Conservation (phyloP, 2,329 filamentous ascomycete genomes). For the Sporothrix brasiliensis region DNA sequence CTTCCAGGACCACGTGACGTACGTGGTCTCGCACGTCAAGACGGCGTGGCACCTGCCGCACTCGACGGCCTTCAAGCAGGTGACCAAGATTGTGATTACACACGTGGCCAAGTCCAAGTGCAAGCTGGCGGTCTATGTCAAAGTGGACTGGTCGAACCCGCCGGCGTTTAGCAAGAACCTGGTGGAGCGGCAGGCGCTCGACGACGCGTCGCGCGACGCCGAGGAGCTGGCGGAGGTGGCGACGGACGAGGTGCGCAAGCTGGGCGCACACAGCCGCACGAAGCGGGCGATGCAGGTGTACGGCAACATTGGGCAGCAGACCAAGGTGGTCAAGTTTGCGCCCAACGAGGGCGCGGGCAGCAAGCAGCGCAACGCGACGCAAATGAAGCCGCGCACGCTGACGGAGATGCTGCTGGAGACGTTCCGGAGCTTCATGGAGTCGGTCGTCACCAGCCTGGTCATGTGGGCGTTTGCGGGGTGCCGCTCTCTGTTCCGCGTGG, state of each 20-base stretch:
- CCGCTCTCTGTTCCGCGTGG: conserved; percentile 66
- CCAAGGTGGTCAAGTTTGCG: conserved; percentile 63
- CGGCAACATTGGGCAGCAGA: conserved; percentile 71
- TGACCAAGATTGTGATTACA: conserved; percentile 91
- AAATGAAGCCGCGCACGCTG: conserved; percentile 64
- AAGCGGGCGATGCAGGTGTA: conserved; percentile 80
- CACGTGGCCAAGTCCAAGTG: conserved; percentile 89
- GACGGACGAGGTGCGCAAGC: conserved; percentile 73
- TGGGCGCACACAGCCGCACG: conserved; percentile 73
- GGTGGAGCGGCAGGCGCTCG: conserved; percentile 71
- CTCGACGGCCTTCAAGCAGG: conserved; percentile 73
- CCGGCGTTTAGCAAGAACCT: conserved; percentile 63
- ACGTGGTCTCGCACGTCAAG: conserved; percentile 64
- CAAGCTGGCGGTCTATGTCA: conserved; percentile 85
- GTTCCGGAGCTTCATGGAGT: conserved; percentile 72
- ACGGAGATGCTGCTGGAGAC: conserved; percentile 73
- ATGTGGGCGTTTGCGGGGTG: conserved; percentile 73
- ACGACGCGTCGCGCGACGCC: conserved; percentile 72
- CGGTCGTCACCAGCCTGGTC: conserved; percentile 73
- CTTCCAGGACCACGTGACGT: conserved; percentile 72
- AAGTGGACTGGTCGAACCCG: conserved; percentile 80
- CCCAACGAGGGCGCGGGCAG: conserved; percentile 51
- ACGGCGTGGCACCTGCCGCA: conserved; percentile 84
- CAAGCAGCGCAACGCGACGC: conserved; percentile 49
- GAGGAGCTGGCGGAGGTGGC: conserved; percentile 75